Conservation (phyloP, 345 rosid genomes). For the Eucalyptus shirleyi region DNA sequence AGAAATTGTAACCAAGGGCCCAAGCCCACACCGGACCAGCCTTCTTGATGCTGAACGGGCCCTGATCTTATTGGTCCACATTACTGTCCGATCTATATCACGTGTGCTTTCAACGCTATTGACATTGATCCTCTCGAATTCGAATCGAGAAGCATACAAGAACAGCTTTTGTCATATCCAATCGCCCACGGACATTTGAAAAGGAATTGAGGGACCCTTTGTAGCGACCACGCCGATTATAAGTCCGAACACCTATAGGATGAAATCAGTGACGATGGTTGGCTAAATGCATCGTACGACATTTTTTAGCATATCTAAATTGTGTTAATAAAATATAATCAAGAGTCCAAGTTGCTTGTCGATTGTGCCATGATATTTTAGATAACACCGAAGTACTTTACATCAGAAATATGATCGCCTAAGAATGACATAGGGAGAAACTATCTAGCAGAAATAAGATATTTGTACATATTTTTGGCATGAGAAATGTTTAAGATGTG, state of each 20-base stretch:
- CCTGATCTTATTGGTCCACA: not conserved
- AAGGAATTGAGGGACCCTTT: not conserved
- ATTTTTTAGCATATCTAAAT: not conserved
- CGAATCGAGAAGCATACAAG: not conserved
- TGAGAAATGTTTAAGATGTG: not conserved
- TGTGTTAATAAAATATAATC: not conserved
- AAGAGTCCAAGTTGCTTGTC: not conserved
- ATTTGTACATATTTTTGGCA: not conserved
- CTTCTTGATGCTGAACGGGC: not conserved
- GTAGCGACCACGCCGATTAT: not conserved
- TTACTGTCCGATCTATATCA: not conserved
- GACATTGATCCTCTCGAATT: accelerated
- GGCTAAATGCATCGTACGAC: no score
- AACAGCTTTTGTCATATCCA: not conserved
- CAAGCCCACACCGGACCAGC: not conserved
- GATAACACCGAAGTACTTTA: not conserved
- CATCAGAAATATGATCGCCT: not conserved
- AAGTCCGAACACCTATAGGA: not conserved
- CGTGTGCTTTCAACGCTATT: not conserved
- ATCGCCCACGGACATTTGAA: not conserved
- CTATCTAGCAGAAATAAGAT: not conserved
- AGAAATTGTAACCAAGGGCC: not conserved
- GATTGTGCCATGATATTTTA: not conserved
- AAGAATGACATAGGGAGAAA: not conserved
- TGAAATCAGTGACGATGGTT: not conserved